Evolutionary conservation across 1,284 basidiomycete genomes (phyloP).

Genomic region (Grifola frondosa): DNA sequence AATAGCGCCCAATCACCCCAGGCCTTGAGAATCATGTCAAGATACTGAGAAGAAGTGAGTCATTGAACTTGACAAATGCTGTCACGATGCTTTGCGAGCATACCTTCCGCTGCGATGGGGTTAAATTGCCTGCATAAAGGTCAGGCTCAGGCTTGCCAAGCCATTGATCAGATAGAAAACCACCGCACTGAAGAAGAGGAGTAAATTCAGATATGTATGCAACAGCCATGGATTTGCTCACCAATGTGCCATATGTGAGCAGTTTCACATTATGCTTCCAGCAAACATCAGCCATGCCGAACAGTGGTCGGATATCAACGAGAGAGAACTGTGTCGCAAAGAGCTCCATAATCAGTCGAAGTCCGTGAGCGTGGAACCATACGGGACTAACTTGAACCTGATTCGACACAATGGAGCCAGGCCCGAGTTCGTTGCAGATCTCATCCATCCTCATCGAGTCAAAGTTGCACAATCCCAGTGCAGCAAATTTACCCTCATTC

Average conservation of each 20-base stretch:
- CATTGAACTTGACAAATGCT: neutral
- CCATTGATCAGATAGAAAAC: slow-evolving; percentile 79
- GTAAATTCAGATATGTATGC: slow-evolving; percentile 1
- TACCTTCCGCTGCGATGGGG: slow-evolving; percentile 81
- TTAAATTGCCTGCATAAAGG: slow-evolving; percentile 58
- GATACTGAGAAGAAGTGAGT: slow-evolving; percentile 58
- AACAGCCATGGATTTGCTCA: slow-evolving; percentile 38
- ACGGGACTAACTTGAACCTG: slow-evolving; percentile 68
- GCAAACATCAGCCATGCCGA: slow-evolving; percentile 77
- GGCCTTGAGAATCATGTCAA: slow-evolving; percentile 74
- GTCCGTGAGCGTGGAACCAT: neutral
- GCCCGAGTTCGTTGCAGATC: slow-evolving; percentile 70
- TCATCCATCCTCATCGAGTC: slow-evolving; percentile 73
- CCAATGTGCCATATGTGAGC: slow-evolving; percentile 78
- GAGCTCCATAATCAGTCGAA: neutral
- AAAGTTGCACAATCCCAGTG: slow-evolving; percentile 80
- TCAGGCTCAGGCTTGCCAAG: slow-evolving; percentile 67
- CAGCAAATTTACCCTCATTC: slow-evolving; percentile 57
- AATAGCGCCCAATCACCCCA: slow-evolving; percentile 80
- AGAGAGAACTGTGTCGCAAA: slow-evolving; percentile 64
- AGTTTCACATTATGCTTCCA: slow-evolving; percentile 70
- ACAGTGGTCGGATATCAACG: slow-evolving; percentile 73
- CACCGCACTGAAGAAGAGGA: slow-evolving; percentile 60
- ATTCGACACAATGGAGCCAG: slow-evolving; percentile 73
- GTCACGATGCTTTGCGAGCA: slow-evolving; percentile 17